Base-by-base conservation (phyloP, 1,139 yeast genomes). In the Lodderomyces parapsilosis region DNA sequence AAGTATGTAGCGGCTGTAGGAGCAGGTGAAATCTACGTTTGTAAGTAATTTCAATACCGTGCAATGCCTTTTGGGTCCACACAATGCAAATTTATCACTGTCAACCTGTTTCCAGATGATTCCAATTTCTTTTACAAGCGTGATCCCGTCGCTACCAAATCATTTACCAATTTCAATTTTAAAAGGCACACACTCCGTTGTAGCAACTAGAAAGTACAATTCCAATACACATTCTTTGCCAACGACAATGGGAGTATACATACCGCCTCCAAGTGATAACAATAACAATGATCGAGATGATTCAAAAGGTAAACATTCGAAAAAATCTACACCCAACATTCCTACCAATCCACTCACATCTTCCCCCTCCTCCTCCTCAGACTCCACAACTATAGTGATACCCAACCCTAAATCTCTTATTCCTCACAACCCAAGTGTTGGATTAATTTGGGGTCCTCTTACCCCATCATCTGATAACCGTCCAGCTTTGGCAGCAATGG, bases 381-480 rank as follows among this genome's bases (percentile, higher is more conserved):
- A 50, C 10, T 39, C 52, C 8, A 48, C 52, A 7, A 51, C 59
- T 9, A 50, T 60, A 36, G 48, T 53, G 33, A 53, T 60, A 14
- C 61, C 64, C 10, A 58, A 58, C 37, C 63, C 64, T 9, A 47
- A 57, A 6, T 39, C 53, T 10, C 53, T 53, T 40, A 51, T 65
- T 18, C 73, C 74, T 17, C 53, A 51, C 11, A 72, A 73, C 47
- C 87, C 86, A 7, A 76, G 78, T 46, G 59, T 81, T 18, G 87
- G 86, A 1, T 64, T 81, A 38, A 56, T 79, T 33, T 78, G 83
- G 80, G 84, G 86, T 1, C 86, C 86, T 0, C 56, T 81, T 33
- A 82, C 79, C 1, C 87, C 87, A 2, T 82, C 86, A 0, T 68
- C 84, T 2, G 86, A 81, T 49, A 76, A 78, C 54, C 54, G 64